Evolutionary conservation across 164 flowering plant species (phyloP), one percentile per base, ranked within the genome.

Genomic region (Cinnamomum chago): DNA sequence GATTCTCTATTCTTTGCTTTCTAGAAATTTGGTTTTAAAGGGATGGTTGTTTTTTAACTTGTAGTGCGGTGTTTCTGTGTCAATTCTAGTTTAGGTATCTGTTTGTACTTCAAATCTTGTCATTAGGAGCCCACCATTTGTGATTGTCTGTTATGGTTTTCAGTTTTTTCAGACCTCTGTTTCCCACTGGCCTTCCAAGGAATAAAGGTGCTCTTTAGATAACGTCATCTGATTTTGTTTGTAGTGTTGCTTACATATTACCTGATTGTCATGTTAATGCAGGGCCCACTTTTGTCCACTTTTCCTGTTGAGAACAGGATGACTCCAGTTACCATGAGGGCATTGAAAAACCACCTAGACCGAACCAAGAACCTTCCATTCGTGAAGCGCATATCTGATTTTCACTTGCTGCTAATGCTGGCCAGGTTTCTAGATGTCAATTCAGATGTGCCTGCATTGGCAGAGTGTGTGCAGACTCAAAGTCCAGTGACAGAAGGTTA

Each of bases 281-380:
- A 90, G 99, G 98, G 97, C 13, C 94, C 93, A 18, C 92, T 95
- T 66, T 86, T 92, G 73, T 72, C 94, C 22, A 78, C 86, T 50
- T 94, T 94, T 77, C 97, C 95, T 0, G 81, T 93, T 22, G 97
- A 93, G 83, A 95, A 91, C 82, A 88, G 98, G 81, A 81, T 50
- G 28, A 72, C 70, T 24, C 79, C 80, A 51, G 91, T 85, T 71
- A 83, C 87, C 27, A 81, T 85, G 88, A 85, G 77, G 77, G 89
- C 92, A 3, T 80, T 92, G 78, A 92, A 85, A 82, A 86, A 47
- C 79, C 95, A 91, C 76, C 85, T 94, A 58, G 93, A 91, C 70
- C 85, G 92, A 24, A 40, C 86, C 50, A 91, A 84, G 80, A 81
- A 67, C 73, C 88, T 91, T 68, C 87, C 94, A 6, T 91, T 92